Percentiles rank a stretch among this genome's conserved stretches.
phyloP scores from a whole-genome alignment of 805 yeast genomes.

The Hanseniaspora taiwanica region DNA sequence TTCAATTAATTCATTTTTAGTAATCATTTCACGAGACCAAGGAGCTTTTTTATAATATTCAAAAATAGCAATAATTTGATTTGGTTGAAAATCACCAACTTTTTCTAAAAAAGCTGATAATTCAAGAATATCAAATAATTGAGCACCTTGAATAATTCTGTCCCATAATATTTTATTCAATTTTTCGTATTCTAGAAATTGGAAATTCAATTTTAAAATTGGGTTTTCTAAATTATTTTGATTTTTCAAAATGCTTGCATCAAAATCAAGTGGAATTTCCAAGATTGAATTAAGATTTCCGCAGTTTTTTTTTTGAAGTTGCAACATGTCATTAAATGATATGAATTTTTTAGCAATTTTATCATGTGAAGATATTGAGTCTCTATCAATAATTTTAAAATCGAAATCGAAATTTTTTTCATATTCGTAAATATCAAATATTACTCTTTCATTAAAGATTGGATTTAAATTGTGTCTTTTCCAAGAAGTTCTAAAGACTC shows the following conservation, averaged over 20 bases:
- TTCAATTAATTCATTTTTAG: constrained; percentile 32
- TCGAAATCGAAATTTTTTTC: constrained; percentile 56
- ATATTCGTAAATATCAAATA: constrained; percentile 58
- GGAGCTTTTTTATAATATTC: constrained; percentile 30
- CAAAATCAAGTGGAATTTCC: constrained; percentile 26
- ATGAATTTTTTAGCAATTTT: constrained; percentile 56
- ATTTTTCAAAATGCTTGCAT: background rate
- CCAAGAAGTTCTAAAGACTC: constrained; percentile 77
- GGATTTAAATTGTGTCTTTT: constrained; percentile 75
- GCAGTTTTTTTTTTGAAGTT: constrained; percentile 11
- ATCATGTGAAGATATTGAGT: constrained; percentile 71
- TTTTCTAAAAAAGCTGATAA: constrained; percentile 46
- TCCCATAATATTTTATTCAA: constrained; percentile 62
- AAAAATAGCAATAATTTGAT: constrained; percentile 42
- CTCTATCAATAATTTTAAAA: constrained; percentile 73
- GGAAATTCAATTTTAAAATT: constrained; percentile 42
- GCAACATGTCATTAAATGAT: constrained; percentile 35
- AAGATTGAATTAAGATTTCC: constrained; percentile 8
- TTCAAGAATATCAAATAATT: constrained; percentile 34
- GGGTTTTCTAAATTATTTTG: background rate
- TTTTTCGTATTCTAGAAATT: constrained; percentile 52
- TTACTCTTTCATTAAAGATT: constrained; percentile 61
- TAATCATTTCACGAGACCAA: constrained; percentile 42
- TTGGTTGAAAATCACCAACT: constrained; percentile 34
- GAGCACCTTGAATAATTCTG: constrained; percentile 37